Base-by-base conservation (phyloP, 1,284 basidiomycete species). In the Binderoboletus segoi region DNA sequence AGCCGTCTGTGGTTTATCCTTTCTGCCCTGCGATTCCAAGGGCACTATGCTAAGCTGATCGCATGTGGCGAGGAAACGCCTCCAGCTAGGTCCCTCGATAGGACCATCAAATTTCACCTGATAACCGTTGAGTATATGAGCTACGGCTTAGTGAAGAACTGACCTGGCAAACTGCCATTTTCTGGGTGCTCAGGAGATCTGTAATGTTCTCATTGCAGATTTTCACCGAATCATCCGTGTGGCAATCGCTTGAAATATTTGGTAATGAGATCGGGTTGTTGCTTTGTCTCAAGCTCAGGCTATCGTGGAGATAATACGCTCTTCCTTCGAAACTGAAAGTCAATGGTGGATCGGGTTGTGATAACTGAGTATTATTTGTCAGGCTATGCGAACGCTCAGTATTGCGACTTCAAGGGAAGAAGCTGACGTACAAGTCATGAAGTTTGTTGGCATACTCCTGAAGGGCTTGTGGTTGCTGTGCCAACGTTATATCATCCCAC, bases 101-200 rank as follows among this genome's bases (percentile, higher is more conserved):
- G 70, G 41, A 56, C 81, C 73, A 20, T 73, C 59, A 57, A 80
- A 83, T 30, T 66, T 70, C 7, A 88, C 66, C 87, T 89, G 54
- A 12, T 26, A 41, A 40, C 48, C 51, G 28, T 43, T 51, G 24
- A 62, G 53, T 21, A n/a, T 23, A 47, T 37, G 30, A 51, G 21
- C 51, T 13, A 44, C 18, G 20, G 49, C 21, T 7, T 11, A 43
- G 38, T 7, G 8, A 10, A 32, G 20, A 35, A 57, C 58, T 56
- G 69, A 89, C 89, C 78, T 85, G 75, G 69, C 84, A 88, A 24
- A 73, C 66, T 24, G 78, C 76, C 35, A 72, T 75, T 62, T 79
- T 81, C 59, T 84, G 76, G 37, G 78, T 77, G 57, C 77, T 83
- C 64, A 85, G 85, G 26, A 83, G 69, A 63, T 90, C 84, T 23